Base-by-base conservation (phyloP, 768 basidiomycete species). In the Amanita brunnescens region DNA sequence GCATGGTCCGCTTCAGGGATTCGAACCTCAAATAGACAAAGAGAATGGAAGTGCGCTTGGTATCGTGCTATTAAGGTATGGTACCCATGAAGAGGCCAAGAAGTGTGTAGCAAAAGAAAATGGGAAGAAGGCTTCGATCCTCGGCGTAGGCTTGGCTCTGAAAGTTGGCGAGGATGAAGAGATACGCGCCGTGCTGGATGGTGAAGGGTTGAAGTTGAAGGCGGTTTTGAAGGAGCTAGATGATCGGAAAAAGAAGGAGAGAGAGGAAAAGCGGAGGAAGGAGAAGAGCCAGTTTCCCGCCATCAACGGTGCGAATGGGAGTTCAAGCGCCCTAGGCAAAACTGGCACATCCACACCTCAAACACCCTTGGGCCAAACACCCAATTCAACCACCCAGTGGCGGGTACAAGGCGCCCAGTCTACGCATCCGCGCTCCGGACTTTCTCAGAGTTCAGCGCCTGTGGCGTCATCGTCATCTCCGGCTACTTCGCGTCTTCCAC, bases 21-120 rank as follows among this genome's bases (percentile, higher is more conserved):
- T 90, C 52, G 89, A 93, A 52, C 76, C 83, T 9, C 87, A 91
- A 59, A 79, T 87, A 53, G 87, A 95, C 67, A 75, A 77, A 51
- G 73, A 76, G 46, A 90, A 82, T n/a, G 93, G 92, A 2, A 83
- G 80, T 44, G 79, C 85, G 1, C 76, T 96, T 1, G 93, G 94
- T 2, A 78, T 97, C 37, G 79, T 91, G 37, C 80, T 79, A 61
- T 76, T 97, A 55, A 79, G 77, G 56, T 97, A 70, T 60, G 60
- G 65, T 14, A 68, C 76, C 0, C 80, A 83, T 54, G 81, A 83
- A 13, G 83, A 87, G 39, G 92, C 91, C 4, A 74, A 72, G 51
- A 60, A 66, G 40, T 91, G 87, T 53, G 73, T 87, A 20, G 75
- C 75, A 53, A 74, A 71, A 45, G 83, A 84, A 59, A 74, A 91